These are phyloP conservation scores for Nepenthes mirabilis DNA, from an alignment of 148 eudicot species.

Conservation along the genomic window DNA sequence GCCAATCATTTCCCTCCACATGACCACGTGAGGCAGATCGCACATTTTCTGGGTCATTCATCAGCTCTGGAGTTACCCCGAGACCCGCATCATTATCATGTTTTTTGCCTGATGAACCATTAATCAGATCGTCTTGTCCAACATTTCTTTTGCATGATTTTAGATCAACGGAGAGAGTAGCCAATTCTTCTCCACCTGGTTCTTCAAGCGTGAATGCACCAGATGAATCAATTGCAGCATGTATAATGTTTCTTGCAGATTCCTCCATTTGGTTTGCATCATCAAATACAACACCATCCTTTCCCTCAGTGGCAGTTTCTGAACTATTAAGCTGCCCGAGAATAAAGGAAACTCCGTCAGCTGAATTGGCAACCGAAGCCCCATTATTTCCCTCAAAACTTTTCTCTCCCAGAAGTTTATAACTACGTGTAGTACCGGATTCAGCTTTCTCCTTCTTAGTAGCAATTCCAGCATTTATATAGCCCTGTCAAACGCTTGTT, in stretches of 20 bases:
- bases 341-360: constrained; percentile 74
- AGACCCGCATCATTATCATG: constrained; percentile 19
- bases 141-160: constrained; percentile 9
- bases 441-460: constrained; percentile 52
- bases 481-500: constrained; percentile 46
- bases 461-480: constrained; percentile 87
- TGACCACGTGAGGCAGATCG: constrained; percentile 14
- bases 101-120: constrained; percentile 13
- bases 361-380: constrained; percentile 43
- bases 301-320: constrained; percentile 16
- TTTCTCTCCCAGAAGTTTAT: constrained; percentile 51
- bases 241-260: constrained; percentile 12
- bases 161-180: constrained; percentile 14
- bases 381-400: constrained; percentile 38
- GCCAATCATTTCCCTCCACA: constrained; percentile 12
- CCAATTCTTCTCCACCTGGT: constrained; percentile 16
- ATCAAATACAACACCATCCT: constrained; percentile 20
- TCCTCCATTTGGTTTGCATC: constrained; percentile 20
- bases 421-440: constrained; percentile 29
- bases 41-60: constrained; percentile 4
- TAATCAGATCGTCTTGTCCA: constrained; percentile 15
- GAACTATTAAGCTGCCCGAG: constrained; percentile 44
- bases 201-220: constrained; percentile 19
- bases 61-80: constrained; percentile 10
- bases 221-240: constrained; percentile 20